Conservation (phyloP, 2,329 filamentous ascomycete species). For the Arthroderma sp. region DNA sequence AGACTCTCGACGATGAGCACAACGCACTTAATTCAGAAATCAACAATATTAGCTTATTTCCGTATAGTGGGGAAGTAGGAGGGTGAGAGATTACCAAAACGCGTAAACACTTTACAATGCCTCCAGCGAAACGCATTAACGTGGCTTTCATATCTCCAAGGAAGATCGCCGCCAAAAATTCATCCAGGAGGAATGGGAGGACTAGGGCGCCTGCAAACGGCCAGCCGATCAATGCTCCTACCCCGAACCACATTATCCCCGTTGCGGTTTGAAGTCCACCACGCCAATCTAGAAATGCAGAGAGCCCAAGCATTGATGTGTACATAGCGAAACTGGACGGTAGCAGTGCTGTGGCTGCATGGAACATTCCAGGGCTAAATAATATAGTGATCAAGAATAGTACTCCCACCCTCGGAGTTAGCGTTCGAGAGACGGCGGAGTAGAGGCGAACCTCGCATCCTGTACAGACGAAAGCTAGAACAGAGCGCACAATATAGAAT, state of each 20-base stretch:
- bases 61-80: background rate
- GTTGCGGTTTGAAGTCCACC: constrained; percentile 64
- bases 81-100: constrained; percentile 47
- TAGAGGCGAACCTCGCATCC: constrained; percentile 72
- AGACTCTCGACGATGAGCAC: constrained; percentile 64
- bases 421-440: constrained; percentile 57
- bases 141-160: constrained; percentile 48
- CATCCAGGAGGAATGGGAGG: constrained; percentile 68
- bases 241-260: constrained; percentile 82
- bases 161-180: constrained; percentile 44
- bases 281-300: constrained; percentile 82
- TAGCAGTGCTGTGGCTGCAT: constrained; percentile 73
- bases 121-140: constrained; percentile 51
- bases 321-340: constrained; percentile 98
- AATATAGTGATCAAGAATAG: constrained; percentile 68
- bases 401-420: constrained; percentile 73
- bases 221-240: constrained; percentile 81
- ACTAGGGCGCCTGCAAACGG: constrained; percentile 79
- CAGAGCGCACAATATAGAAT: constrained; percentile 75
- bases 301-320: constrained; percentile 68
- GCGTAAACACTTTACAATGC: constrained; percentile 50
- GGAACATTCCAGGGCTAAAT: constrained; percentile 82
- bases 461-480: constrained; percentile 63
- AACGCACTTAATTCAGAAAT: constrained; percentile 36
- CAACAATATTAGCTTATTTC: constrained; percentile 15